Conservation (phyloP, 108 stramenopile genomes). For the Aurantiochytrium sp. region DNA sequence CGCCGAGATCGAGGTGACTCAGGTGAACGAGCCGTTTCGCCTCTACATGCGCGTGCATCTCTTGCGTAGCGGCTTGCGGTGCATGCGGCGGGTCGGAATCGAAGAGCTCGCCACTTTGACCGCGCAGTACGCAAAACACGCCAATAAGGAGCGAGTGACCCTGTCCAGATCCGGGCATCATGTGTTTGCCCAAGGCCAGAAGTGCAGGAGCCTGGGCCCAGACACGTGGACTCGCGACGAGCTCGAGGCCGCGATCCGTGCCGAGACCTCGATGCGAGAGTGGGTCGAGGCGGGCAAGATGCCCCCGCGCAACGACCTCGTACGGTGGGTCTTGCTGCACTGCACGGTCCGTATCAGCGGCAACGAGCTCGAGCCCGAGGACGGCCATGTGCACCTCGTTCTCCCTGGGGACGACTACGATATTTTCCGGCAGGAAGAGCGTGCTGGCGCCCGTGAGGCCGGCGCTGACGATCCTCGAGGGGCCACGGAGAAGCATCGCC, state of each 20-base stretch:
- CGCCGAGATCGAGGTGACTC: constrained; percentile 14
- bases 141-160: neutral
- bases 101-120: neutral
- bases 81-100: neutral
- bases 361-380: neutral
- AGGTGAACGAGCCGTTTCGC: neutral
- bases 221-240: neutral
- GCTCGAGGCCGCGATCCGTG: neutral
- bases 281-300: neutral
- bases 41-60: neutral
- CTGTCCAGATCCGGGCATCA: neutral
- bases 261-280: neutral
- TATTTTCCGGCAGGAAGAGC: neutral
- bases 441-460: neutral
- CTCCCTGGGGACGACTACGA: neutral
- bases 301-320: neutral
- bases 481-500: neutral
- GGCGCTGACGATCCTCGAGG: neutral
- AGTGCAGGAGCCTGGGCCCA: constrained; percentile 5
- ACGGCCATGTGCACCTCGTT: neutral
- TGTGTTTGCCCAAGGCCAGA: neutral
- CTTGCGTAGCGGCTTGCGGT: neutral
- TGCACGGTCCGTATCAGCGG: neutral
- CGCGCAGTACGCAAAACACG: neutral
- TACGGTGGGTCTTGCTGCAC: constrained; percentile 4